A percentile compares a stretch with the other conserved stretches of the same genome.
These are phyloP conservation scores for Apiotrichum sp. DNA, from an alignment of 1,284 basidiomycete genomes.

Conservation along the genomic window DNA sequence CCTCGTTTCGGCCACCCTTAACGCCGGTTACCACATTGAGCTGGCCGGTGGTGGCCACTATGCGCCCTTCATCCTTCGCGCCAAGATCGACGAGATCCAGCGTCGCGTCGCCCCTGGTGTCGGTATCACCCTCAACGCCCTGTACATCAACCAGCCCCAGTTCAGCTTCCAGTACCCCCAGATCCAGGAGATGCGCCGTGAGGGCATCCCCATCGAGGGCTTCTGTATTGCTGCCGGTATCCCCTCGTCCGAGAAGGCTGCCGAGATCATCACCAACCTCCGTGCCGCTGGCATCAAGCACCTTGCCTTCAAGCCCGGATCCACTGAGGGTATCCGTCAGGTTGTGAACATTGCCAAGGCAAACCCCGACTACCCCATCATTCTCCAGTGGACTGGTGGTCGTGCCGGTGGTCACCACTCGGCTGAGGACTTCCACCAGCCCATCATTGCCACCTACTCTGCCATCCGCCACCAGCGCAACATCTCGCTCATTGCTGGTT, in stretches of 20 bases:
- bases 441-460: constrained; percentile 83
- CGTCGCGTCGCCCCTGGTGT: constrained; percentile 73
- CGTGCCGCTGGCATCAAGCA: constrained; percentile 80
- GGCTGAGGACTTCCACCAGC: constrained; percentile 97
- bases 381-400: constrained; percentile 98
- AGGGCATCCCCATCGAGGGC: constrained; percentile 92
- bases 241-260: constrained; percentile 85
- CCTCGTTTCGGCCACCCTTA: constrained; percentile 83
- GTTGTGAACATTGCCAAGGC: constrained; percentile 91
- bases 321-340: constrained; percentile 92
- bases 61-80: constrained; percentile 76
- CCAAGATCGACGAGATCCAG: constrained; percentile 86
- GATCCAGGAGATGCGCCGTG: constrained; percentile 94
- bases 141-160: constrained; percentile 98
- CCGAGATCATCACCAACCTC: constrained; percentile 79
- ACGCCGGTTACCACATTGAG: constrained; percentile 93
- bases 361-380: constrained; percentile 95
- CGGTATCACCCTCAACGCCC: constrained; percentile 86
- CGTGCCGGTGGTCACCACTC: constrained; percentile 99
- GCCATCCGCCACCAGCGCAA: constrained; percentile 84
- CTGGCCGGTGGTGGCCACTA: constrained; percentile 97
- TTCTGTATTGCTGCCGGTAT: constrained; percentile 97
- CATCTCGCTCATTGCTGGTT: constrained; percentile 88
- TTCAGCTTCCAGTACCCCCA: constrained; percentile 95
- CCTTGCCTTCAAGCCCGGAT: constrained; percentile 95